These are phyloP conservation scores for Shiraia sp. DNA, from an alignment of 2,329 filamentous ascomycete species.

Conservation along the genomic window DNA sequence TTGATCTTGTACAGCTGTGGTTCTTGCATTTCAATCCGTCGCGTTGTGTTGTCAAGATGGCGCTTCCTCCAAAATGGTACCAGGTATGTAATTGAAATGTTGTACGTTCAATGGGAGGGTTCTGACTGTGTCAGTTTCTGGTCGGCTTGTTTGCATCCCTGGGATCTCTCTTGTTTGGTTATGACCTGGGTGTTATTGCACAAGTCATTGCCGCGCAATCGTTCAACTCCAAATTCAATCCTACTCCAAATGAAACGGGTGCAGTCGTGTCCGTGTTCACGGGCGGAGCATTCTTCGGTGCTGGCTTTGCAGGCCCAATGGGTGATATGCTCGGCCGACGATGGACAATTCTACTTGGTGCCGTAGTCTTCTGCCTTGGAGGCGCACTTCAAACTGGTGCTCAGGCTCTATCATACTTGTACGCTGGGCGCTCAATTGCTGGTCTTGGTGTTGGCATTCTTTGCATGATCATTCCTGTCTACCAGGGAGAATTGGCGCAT, in stretches of 20 bases:
- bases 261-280: conserved; percentile 80
- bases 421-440: conserved; percentile 70
- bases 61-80: conserved; percentile 61
- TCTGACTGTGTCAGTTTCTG: conserved; percentile 52
- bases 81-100: conserved; percentile 49
- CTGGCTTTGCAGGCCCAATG: conserved; percentile 63
- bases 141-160: conserved; percentile 63
- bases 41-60: conserved; percentile 48
- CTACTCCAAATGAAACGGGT: conserved; percentile 56
- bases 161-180: conserved; percentile 62
- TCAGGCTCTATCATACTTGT: conserved; percentile 62
- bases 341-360: conserved; percentile 72
- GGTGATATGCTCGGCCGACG: conserved; percentile 71
- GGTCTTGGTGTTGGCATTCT: conserved; percentile 67
- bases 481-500: conserved; percentile 79
- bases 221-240: conserved; percentile 48
- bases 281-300: conserved; percentile 72
- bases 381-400: conserved; percentile 75
- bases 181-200: conserved; percentile 64
- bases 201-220: conserved; percentile 56
- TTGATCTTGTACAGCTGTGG: no score
- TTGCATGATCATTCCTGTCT: conserved; percentile 70
- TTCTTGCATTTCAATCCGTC: conserved; percentile 2
- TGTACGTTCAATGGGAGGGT: neutral
- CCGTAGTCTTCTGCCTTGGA: conserved; percentile 71